Evolutionary conservation across 176 grass and related monocot genomes (phyloP), one percentile per base, ranked within the genome.

Genomic region (Elaeis guineensis): DNA sequence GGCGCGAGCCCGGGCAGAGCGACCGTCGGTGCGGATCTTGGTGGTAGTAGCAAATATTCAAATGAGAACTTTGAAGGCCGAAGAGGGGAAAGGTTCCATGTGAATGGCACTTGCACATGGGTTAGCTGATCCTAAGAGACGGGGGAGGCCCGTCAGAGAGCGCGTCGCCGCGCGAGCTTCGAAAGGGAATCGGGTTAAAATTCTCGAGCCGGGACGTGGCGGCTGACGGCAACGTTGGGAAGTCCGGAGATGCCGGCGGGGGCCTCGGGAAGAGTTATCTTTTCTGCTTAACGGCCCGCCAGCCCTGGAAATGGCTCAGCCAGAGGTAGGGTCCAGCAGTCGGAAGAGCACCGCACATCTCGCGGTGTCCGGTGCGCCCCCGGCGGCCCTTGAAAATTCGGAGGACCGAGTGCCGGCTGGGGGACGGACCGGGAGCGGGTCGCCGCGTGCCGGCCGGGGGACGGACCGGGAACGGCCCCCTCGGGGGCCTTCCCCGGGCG

Each of bases 1-100:
- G n/a, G n/a, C n/a, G n/a, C n/a, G n/a, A n/a, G n/a, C n/a, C n/a
- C n/a, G n/a, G n/a, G n/a, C n/a, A n/a, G n/a, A n/a, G n/a, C n/a
- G n/a, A n/a, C n/a, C n/a, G n/a, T n/a, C n/a, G n/a, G 72, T 81
- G 78, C 78, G 44, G 72, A 81, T 81, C 78, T 81, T 81, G 78
- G 78, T 81, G 78, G 71, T 81, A 81, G 78, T 81, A 81, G 78
- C 78, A 81, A 75, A 81, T 81, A 81, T 81, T 81, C 78, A 81
- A 81, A 81, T 81, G 78, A 81, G 72, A 81, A 81, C 71, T 81
- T 81, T 81, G 71, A 81, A 81, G 72, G 72, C 72, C 72, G 72
- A 81, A 75, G 78, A 75, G 78, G 78, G 64, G 72, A 81, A n/a
- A n/a, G n/a, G n/a, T n/a, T n/a, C n/a, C n/a, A n/a, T n/a, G n/a